Percentiles rank a stretch among this genome's conserved stretches.
Evolutionary conservation across 1,284 basidiomycete genomes (phyloP).

Genomic region (Irpex sp.): DNA sequence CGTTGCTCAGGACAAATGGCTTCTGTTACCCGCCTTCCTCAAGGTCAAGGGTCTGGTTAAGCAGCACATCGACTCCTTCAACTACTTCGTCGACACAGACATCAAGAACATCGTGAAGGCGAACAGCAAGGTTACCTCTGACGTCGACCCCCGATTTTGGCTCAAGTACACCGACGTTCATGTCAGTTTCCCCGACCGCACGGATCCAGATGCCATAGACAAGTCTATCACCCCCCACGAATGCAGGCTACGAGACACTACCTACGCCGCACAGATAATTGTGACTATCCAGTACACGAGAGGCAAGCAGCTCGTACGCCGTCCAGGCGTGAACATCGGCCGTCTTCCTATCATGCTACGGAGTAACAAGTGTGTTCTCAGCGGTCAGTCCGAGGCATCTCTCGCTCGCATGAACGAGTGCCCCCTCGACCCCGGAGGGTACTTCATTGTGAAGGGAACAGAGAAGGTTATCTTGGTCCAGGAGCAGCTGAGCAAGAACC

Average conservation of each 20-base stretch:
- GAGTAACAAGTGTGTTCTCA: conserved; percentile 91
- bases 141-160: conserved; percentile 97
- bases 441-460: conserved; percentile 99
- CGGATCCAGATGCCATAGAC: conserved; percentile 80
- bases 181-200: conserved; percentile 87
- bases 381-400: conserved; percentile 74
- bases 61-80: conserved; percentile 99
- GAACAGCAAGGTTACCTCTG: conserved; percentile 91
- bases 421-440: conserved; percentile 97
- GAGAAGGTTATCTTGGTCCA: conserved; percentile 99
- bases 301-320: conserved; percentile 85
- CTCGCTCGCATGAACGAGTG: conserved; percentile 95
- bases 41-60: conserved; percentile 98
- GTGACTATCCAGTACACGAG: conserved; percentile 97
- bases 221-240: conserved; percentile 94
- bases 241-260: conserved; percentile 94
- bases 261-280: conserved; percentile 91
- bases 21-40: conserved; percentile 90
- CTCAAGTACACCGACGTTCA: conserved; percentile 96
- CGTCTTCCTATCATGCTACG: conserved; percentile 96
- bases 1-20: conserved; percentile 87
- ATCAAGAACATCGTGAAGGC: conserved; percentile 96
- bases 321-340: conserved; percentile 87
- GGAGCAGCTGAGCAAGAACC: conserved; percentile 98
- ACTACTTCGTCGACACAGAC: conserved; percentile 98